Evolutionary conservation across 2,329 filamentous ascomycete species (phyloP).

Genomic region (Beauveria brongniartii): DNA sequence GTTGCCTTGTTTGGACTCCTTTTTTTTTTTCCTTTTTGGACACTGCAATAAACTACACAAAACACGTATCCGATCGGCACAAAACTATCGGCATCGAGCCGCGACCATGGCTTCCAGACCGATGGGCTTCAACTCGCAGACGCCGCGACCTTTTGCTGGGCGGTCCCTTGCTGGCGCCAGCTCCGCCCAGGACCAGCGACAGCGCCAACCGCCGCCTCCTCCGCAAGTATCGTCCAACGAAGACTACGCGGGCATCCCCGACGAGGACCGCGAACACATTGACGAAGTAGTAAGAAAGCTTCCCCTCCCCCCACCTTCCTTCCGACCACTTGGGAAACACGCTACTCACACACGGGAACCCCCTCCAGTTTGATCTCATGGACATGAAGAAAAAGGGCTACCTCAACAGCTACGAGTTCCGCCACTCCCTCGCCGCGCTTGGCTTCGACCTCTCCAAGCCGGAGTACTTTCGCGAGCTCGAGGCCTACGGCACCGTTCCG

Average conservation of each 20-base stretch:
- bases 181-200: conserved; percentile 22
- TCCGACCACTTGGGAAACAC: neutral
- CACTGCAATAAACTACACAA: neutral
- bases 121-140: conserved; percentile 29
- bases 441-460: conserved; percentile 86
- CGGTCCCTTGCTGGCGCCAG: conserved; percentile 25
- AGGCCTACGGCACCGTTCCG: conserved; percentile 69
- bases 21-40: neutral
- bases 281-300: conserved; percentile 68
- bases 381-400: conserved; percentile 91
- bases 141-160: conserved; percentile 28
- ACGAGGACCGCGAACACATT: conserved; percentile 89
- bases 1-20: neutral
- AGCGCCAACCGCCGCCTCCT: conserved; percentile 20
- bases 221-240: conserved; percentile 29
- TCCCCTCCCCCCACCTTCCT: neutral
- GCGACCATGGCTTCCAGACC: conserved; percentile 5
- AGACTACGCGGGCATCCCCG: conserved; percentile 48
- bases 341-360: neutral
- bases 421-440: conserved; percentile 89
- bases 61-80: neutral
- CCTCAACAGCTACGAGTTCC: conserved; percentile 97
- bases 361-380: conserved; percentile 75
- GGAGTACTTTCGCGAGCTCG: conserved; percentile 74
- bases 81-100: neutral